A percentile compares a stretch with the other conserved stretches of the same genome.
Evolutionary conservation across 768 basidiomycete genomes (phyloP).

Genomic region (Suillus occidentalis): DNA sequence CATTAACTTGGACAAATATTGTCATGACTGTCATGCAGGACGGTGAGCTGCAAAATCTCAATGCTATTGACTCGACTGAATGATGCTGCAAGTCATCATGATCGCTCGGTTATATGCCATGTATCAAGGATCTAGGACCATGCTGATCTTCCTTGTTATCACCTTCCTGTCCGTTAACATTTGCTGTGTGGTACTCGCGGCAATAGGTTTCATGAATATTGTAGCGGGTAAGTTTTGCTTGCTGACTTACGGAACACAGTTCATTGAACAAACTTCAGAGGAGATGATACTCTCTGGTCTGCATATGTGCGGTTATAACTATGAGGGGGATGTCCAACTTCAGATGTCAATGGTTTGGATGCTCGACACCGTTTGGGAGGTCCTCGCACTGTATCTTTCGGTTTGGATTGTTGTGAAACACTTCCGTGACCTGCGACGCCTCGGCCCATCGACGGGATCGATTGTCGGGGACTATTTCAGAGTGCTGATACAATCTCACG

Average conservation of each 20-base stretch:
- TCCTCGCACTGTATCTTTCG: no score
- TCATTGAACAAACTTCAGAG: neutral
- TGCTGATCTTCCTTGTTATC: no score
- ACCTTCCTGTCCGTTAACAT: neutral
- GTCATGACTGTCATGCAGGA: neutral
- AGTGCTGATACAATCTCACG: no score
- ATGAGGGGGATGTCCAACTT: no score
- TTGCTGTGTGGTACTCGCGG: neutral
- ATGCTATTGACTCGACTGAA: neutral
- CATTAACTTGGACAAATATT: neutral
- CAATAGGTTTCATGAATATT: neutral
- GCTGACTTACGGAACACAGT: neutral
- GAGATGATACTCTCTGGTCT: neutral
- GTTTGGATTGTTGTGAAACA: no score
- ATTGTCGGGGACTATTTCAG: no score
- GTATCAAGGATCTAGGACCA: neutral
- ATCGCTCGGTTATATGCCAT: neutral
- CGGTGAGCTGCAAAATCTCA: neutral
- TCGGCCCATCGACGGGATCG: no score
- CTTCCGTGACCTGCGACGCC: no score
- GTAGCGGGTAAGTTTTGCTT: neutral
- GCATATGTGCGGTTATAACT: neutral
- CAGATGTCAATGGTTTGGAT: no score
- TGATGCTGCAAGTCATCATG: neutral
- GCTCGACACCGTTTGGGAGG: no score